phyloP scores from a whole-genome alignment of 1,284 basidiomycete species.

The Heterobasidion occidentale region DNA sequence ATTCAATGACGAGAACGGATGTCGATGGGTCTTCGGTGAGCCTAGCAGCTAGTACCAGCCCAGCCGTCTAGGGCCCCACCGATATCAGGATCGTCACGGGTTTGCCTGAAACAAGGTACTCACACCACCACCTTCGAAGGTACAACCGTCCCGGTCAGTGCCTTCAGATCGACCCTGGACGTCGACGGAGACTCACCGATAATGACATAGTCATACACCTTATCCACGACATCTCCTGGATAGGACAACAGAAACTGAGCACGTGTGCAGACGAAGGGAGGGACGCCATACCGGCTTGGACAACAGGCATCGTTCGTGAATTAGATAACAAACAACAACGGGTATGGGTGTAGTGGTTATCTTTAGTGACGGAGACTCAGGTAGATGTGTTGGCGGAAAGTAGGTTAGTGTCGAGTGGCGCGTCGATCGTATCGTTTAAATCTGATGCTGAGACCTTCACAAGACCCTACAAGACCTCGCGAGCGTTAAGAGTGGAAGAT shows the following conservation, averaged over 20 bases:
- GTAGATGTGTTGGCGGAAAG: too few relatives aligned
- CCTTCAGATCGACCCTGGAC: neutral
- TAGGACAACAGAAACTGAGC: neutral
- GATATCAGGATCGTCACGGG: neutral
- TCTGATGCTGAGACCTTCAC: too few relatives aligned
- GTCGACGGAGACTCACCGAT: conserved; percentile 8
- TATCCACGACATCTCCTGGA: conserved; percentile 4
- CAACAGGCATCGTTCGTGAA: too few relatives aligned
- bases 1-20: conserved; percentile 32
- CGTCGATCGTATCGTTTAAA: too few relatives aligned
- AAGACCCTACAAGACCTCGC: too few relatives aligned
- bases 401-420: too few relatives aligned
- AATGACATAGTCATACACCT: conserved; percentile 15
- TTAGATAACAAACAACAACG: too few relatives aligned
- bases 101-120: neutral
- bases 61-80: conserved; percentile 4
- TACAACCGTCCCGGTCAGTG: neutral
- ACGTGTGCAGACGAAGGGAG: too few relatives aligned
- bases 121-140: neutral
- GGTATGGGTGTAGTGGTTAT: too few relatives aligned
- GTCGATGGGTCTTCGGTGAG: conserved; percentile 17
- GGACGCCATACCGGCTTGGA: too few relatives aligned
- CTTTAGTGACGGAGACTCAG: too few relatives aligned
- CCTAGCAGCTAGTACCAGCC: conserved; percentile 16
- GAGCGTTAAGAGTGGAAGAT: too few relatives aligned